Base-by-base conservation (phyloP, 805 yeast species). In the Limtongia smithiae region DNA sequence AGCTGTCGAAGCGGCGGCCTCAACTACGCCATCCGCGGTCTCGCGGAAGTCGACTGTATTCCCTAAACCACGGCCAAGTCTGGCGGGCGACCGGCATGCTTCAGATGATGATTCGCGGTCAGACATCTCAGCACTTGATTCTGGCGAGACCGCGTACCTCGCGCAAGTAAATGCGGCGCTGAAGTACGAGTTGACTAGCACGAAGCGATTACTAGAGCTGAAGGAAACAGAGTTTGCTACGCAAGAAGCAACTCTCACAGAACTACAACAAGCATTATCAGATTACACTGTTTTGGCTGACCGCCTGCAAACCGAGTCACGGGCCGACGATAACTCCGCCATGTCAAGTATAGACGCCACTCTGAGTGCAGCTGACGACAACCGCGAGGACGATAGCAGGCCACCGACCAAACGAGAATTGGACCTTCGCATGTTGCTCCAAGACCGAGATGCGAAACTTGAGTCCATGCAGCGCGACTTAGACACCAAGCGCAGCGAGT, bases 231-330 rank as follows among this genome's bases (percentile, higher is more conserved):
- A 69, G 44, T 65, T 78, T 58, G 64, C 62, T 15, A 77, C 72
- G 50, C 74, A 79, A 51, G 67, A 74, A 55, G 59, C 63, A 8
- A 73, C 79, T 1, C 73, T 79, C 2, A 70, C 70, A 36, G 79
- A 78, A 40, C 58, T 62, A 21, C 60, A 62, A 38, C 28, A 9
- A 7, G 37, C 44, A 27, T 45, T 63, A 31, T 36, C 54, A 12
- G 55, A 52, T 20, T 44, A 38, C 15, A 32, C 48, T 17, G 21
- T 33, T n/a, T 15, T 44, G 18, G 27, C 48, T 7, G 48, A 37
- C 4, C 28, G 42, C 15, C 21, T 44, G 37, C 48, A 37, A n/a
- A 21, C 12, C 8, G 3, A 25, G 5, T 15, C 20, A 18, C 17
- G 33, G 17, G 38, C 59, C 42, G 67, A 6, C 6, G 28, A 9